phyloP scores from a whole-genome alignment of 2,329 filamentous ascomycete genomes.

The Grosmannia serpens region DNA sequence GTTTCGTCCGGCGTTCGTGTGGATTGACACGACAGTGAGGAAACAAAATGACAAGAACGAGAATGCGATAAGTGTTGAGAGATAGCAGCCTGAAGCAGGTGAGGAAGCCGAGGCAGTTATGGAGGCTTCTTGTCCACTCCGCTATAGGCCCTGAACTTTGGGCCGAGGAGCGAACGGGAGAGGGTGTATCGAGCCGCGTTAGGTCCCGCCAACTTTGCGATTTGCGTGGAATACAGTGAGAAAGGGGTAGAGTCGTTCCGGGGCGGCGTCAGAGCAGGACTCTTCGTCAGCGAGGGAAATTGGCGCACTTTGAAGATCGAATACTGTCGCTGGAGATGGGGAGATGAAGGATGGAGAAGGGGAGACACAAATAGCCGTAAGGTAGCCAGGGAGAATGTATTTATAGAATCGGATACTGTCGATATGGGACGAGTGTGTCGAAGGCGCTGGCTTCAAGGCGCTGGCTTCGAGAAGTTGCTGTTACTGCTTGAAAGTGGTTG shows the following conservation, averaged over 20 bases:
- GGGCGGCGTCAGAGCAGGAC: constrained; percentile 1
- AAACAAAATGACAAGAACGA: neutral
- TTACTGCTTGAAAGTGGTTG: neutral
- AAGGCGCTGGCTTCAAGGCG: neutral
- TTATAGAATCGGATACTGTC: neutral
- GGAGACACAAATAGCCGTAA: neutral
- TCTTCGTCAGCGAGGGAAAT: neutral
- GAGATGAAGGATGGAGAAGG: neutral
- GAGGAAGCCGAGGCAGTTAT: constrained; percentile 53
- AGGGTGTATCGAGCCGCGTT: constrained; percentile 56
- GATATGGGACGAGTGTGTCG: neutral
- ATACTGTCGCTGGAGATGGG: neutral
- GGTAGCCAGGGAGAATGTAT: neutral
- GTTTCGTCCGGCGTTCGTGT: constrained; percentile 2
- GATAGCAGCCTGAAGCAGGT: neutral
- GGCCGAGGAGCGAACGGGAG: constrained; percentile 83
- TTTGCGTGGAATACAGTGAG: constrained; percentile 2
- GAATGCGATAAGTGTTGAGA: neutral
- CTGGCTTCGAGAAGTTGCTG: neutral
- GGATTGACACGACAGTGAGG: constrained; percentile 5
- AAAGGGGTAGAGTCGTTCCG: constrained; percentile 4
- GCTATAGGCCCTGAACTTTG: constrained; percentile 85
- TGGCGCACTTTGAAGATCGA: neutral
- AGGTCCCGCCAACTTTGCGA: constrained; percentile 27
- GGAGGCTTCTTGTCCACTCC: constrained; percentile 96